Evolutionary conservation across 495 filamentous ascomycete genomes (phyloP), one percentile per base, ranked within the genome.

Genomic region (Penicillium fimorum): DNA sequence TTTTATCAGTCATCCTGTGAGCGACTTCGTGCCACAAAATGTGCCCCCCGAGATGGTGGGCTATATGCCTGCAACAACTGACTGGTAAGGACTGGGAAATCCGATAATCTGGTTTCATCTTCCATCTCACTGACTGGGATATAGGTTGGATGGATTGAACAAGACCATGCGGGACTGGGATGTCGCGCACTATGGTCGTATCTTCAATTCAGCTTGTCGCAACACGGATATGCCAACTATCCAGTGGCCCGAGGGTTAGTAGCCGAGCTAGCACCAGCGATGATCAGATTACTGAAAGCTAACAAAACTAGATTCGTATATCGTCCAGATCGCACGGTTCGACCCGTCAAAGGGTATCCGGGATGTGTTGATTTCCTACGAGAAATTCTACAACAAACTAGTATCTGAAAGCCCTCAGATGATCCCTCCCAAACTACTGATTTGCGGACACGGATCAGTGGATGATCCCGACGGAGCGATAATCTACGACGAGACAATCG

Each of bases 291-390:
- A 37, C 35, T 40, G 18, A 15, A 53, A 9, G 0, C 46, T 42
- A 49, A 45, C 52, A 63, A 22, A 5, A 35, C n/a, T 15, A 84
- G 81, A 78, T 58, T 77, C 84, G 53, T 96, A 93, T 66, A 88
- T 96, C 59, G 77, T 87, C 35, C 91, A 96, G 66, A 83, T 94
- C 42, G 87, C 91, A 8, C 86, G 91, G 15, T 96, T 96, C 65
- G 91, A 96, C 58, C 91, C 91, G 0, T 83, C 88, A 38, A 95
- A 95, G 73, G 91, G 91, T 25, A 92, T 94, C 45, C 83, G 85
- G 1, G 88, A 90, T 47, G 89, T 92, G 3, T 76, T 95, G 49
- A 83, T 88, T 47, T 83, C 88, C 9, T 96, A 92, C 58, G 84
- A 84, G 10, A 85, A 88, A 63, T 87, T 95, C 66, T 79, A 88